Evolutionary conservation across 1,284 basidiomycete genomes (phyloP), one percentile per base, ranked within the genome.

Genomic region (Peniophora sp.): DNA sequence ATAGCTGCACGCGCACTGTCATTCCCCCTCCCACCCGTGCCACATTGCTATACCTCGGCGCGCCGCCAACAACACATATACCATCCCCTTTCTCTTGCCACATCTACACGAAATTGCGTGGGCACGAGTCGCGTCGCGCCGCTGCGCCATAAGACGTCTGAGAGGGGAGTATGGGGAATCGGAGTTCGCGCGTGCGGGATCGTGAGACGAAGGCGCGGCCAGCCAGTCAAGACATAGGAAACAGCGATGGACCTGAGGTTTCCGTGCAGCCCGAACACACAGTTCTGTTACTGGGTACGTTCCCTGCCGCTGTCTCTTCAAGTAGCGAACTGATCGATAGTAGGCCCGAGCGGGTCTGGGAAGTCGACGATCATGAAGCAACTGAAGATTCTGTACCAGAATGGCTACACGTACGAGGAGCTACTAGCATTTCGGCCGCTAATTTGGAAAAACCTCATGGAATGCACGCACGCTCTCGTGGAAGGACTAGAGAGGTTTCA

Each of bases 321-420:
- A 17, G 23, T 14, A 47, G 44, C 18, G 15, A 5, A n/a, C 1
- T 41, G 24, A 46, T 32, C 6, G 35, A 32, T 23, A 12, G 17
- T n/a, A 83, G 83, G 83, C 53, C 85, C 84, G n/a, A 85, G 85
- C 60, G 85, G 88, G 73, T 95, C 91, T 0, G 96, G 95, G 27
- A 97, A 97, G 72, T 89, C 85, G 5, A 98, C 95, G 0, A 93
- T 98, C 57, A 92, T 97, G 46, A 98, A 97, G 70, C 96, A 98
- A 70, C 98, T 98, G 95, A 97, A 97, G 77, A 97, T 98, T 57
- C 96, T 98, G 54, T 92, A 97, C 68, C 92, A 97, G 68, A 87
- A 90, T 59, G 96, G 96, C 9, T 98, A 94, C 70, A 83, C 83
- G 0, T 68, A 70, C 20, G 80, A 91, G 1, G 95, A 98, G 67